Conservation (phyloP, 805 yeast species). For the Saccharomycopsis sp. region DNA sequence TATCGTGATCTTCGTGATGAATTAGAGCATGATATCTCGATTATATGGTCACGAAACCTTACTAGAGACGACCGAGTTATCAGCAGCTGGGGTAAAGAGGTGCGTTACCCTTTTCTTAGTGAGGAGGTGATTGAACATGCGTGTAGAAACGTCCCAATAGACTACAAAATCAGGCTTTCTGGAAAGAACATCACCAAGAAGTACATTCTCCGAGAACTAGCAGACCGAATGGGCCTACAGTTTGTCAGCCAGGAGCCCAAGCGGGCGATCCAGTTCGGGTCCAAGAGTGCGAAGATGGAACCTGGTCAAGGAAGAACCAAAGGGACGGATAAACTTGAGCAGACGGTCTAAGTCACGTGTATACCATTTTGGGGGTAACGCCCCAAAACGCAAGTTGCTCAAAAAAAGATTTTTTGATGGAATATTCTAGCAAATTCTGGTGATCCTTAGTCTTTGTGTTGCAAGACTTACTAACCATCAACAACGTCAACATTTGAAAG, state of each 20-base stretch:
- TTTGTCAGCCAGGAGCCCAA: conserved; percentile 71
- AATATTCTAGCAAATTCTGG: neutral
- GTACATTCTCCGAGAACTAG: conserved; percentile 54
- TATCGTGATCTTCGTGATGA: conserved; percentile 47
- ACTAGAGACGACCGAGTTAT: conserved; percentile 91
- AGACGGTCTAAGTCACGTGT: neutral
- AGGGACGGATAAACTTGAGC: conserved; percentile 9
- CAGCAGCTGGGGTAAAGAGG: conserved; percentile 81
- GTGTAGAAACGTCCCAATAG: conserved; percentile 42
- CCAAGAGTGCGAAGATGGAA: conserved; percentile 83
- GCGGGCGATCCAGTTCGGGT: conserved; percentile 95
- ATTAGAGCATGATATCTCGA: conserved; percentile 60
- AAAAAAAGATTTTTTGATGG: neutral
- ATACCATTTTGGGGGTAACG: neutral
- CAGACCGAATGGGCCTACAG: conserved; percentile 41
- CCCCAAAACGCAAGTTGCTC: neutral
- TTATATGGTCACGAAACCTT: conserved; percentile 72
- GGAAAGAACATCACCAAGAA: conserved; percentile 32
- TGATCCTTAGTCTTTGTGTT: neutral
- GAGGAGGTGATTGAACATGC: conserved; percentile 48
- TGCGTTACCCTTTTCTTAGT: conserved; percentile 82
- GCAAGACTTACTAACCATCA: neutral
- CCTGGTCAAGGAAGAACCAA: conserved; percentile 20
- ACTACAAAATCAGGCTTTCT: conserved; percentile 30
- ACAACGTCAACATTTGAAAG: neutral